Conservation (phyloP, 495 filamentous ascomycete genomes). For the Neurospora cerealis region DNA sequence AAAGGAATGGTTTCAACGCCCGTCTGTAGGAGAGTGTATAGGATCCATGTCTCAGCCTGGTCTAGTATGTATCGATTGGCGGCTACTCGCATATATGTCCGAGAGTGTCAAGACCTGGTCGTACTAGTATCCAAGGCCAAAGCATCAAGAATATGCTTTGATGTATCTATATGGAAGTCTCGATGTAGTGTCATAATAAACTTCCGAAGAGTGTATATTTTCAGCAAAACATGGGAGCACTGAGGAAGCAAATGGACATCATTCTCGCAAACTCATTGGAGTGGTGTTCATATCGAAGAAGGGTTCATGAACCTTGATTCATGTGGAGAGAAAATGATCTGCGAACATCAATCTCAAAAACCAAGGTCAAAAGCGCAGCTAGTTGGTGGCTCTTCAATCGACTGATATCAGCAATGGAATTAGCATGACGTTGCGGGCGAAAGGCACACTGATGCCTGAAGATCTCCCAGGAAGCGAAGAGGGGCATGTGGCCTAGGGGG, state of each 20-base stretch:
- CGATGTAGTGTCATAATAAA: not conserved
- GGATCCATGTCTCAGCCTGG: not conserved
- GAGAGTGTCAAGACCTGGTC: not conserved
- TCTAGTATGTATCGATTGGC: not conserved
- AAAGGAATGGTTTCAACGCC: not conserved
- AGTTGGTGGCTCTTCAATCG: not conserved
- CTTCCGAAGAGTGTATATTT: not conserved
- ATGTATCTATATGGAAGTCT: not conserved
- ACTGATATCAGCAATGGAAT: not conserved
- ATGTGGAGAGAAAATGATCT: not conserved
- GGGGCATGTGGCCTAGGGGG: not conserved
- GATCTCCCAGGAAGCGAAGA: not conserved
- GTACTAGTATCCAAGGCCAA: not conserved
- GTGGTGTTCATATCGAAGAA: not conserved
- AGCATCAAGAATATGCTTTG: not conserved
- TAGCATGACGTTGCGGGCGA: not conserved
- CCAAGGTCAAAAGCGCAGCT: not conserved
- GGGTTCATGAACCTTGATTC: not conserved
- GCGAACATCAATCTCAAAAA: not conserved
- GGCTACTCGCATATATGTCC: not conserved
- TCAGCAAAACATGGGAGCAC: not conserved
- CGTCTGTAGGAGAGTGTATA: not conserved
- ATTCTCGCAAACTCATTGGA: not conserved
- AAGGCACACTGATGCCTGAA: not conserved
- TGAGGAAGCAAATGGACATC: not conserved